Evolutionary conservation across 805 yeast genomes (phyloP).

Genomic region (Wickerhamomyces mucosus): DNA sequence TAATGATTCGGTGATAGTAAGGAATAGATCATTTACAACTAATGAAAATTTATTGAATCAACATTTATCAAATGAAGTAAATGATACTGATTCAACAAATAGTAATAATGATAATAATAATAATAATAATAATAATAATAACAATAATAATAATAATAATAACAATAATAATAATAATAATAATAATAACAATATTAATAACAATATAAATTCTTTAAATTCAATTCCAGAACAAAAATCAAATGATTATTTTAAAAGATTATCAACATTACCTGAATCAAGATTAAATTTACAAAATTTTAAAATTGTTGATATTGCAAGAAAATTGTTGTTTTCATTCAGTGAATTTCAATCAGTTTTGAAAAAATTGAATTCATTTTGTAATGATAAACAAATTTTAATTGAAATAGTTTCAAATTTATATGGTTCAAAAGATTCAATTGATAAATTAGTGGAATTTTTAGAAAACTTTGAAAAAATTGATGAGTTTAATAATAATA

Average conservation of each 20-base stretch:
- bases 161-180: not conserved
- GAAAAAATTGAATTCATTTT: constrained; percentile 46
- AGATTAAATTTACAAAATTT: constrained; percentile 10
- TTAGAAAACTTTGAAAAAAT: constrained; percentile 38
- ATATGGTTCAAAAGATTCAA: constrained; percentile 42
- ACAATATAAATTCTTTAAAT: constrained; percentile 2
- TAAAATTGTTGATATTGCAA: constrained; percentile 35
- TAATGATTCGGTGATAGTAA: constrained; percentile 16
- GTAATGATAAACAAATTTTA: constrained; percentile 44
- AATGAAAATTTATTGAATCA: too few relatives aligned
- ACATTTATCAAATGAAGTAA: too few relatives aligned
- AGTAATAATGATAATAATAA: too few relatives aligned
- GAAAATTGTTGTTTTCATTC: constrained; percentile 52
- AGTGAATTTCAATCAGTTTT: constrained; percentile 57
- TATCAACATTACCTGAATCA: constrained; percentile 54
- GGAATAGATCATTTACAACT: constrained; percentile 18
- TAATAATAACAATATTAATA: constrained; percentile 2
- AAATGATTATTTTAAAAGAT: constrained; percentile 54
- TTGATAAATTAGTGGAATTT: constrained; percentile 47
- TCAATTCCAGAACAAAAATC: constrained; percentile 35
- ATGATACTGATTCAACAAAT: too few relatives aligned
- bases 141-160: not conserved
- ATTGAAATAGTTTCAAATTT: constrained; percentile 43
- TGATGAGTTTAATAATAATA: constrained; percentile 9
- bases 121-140: too few relatives aligned